Percentiles rank a stretch among this genome's conserved stretches.
These are phyloP conservation scores for Castanea mollissima DNA, from an alignment of 306 rosid species.

Conservation along the genomic window DNA sequence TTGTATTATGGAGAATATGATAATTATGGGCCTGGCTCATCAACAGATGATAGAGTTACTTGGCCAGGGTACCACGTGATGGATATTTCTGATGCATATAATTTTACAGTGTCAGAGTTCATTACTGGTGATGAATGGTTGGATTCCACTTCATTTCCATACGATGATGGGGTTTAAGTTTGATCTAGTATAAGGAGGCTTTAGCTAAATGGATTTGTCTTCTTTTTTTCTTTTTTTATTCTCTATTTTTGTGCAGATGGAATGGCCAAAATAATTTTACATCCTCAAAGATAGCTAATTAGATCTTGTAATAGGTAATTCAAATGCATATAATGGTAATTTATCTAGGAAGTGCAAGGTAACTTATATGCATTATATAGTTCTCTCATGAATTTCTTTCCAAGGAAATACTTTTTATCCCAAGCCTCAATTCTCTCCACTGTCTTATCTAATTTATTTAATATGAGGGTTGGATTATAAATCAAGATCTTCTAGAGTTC, in stretches of 20 bases:
- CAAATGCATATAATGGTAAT: too few species aligned
- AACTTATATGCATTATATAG: too few species aligned
- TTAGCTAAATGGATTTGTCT: neutral
- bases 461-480: too few species aligned
- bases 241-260: neutral
- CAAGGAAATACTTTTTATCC: too few species aligned
- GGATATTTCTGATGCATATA: conserved; percentile 58
- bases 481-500: too few species aligned
- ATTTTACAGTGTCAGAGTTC: conserved; percentile 56
- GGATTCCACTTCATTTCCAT: conserved; percentile 71
- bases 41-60: conserved; percentile 39
- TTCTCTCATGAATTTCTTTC: too few species aligned
- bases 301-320: too few species aligned
- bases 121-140: conserved; percentile 70
- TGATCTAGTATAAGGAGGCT: conserved; percentile 15
- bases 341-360: too few species aligned
- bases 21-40: conserved; percentile 72
- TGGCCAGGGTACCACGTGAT: conserved; percentile 63
- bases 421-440: too few species aligned
- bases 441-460: too few species aligned
- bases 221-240: neutral
- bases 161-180: conserved; percentile 63
- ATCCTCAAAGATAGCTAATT: too few species aligned
- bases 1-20: conserved; percentile 70
- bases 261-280: too few species aligned